Base-by-base conservation (phyloP, 202 grass and related monocot species). In the Setaria italica region DNA sequence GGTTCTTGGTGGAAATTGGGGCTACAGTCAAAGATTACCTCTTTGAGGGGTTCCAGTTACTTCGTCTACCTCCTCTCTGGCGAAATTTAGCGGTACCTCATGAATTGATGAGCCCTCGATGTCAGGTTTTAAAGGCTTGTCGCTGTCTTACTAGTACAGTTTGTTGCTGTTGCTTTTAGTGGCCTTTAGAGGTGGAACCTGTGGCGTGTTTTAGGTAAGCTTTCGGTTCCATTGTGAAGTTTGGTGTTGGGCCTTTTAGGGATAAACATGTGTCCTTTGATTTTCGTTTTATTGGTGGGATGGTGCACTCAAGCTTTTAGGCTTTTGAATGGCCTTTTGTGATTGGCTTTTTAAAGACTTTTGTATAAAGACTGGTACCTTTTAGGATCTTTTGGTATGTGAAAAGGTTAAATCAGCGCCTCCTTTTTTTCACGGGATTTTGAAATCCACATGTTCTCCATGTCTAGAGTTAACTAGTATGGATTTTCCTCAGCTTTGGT, bases 201-300 rank as follows among this genome's bases (percentile, higher is more conserved):
- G 3, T 60, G 49, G 74, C 66, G 34, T 25, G 17, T 78, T 87
- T 88, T 21, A 67, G 71, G 70, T 48, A 10, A 76, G 33, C n/a
- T 45, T 54, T 82, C 59, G 30, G 5, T 59, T 29, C 49, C 42
- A 82, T 9, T 67, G 37, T 68, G 64, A 58, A 82, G 41, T 9
- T 47, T 75, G 20, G 11, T 82, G 74, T 67, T 59, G 7, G 67
- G 51, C 66, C 15, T 25, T 83, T 60, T 67, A 32, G 50, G 70
- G 54, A 81, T 77, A 76, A 62, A 25, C 71, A 85, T 76, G 34
- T 85, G 82, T 29, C 20, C 11, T 62, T 82, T 50, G 42, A 54
- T 30, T 80, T 41, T 63, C 1, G 54, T 84, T 70, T 87, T 66
- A 47, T 69, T 74, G 21, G 4, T 74, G 53, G 4, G 39, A 32